These are phyloP conservation scores for Apiotrichum brassicae DNA, from an alignment of 1,284 basidiomycete genomes.

Conservation along the genomic window DNA sequence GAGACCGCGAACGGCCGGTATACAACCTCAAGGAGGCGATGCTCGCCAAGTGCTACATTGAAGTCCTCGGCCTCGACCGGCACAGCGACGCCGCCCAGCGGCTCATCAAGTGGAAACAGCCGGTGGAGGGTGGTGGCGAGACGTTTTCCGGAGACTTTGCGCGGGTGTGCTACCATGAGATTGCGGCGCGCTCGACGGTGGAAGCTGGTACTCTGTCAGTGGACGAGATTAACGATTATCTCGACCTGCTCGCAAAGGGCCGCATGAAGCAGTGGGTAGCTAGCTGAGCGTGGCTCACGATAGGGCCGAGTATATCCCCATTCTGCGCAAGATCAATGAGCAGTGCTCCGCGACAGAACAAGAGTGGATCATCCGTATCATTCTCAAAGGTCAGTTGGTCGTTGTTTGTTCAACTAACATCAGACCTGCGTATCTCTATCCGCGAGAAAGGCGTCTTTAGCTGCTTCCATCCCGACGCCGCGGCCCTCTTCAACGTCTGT, in stretches of 20 bases:
- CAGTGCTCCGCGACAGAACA: constrained; percentile 74
- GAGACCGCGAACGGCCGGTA: constrained; percentile 79
- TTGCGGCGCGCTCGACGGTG: constrained; percentile 75
- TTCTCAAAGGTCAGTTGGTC: constrained; percentile 63
- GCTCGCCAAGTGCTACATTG: constrained; percentile 81
- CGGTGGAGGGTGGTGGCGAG: constrained; percentile 43
- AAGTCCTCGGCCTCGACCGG: constrained; percentile 70
- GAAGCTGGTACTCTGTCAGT: constrained; percentile 67
- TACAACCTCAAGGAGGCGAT: constrained; percentile 90
- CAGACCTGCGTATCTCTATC: constrained; percentile 49
- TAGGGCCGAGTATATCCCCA: constrained; percentile 66
- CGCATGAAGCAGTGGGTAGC: constrained; percentile 28
- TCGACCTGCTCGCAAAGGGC: constrained; percentile 59
- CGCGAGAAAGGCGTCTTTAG: constrained; percentile 75
- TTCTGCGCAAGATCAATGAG: constrained; percentile 70
- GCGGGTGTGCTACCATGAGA: constrained; percentile 72
- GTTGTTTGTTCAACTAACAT: background rate
- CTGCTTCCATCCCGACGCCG: constrained; percentile 83
- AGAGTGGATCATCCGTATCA: constrained; percentile 84
- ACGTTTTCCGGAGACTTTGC: constrained; percentile 69
- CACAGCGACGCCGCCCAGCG: constrained; percentile 71
- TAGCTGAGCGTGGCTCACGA: constrained; percentile 34
- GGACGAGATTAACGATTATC: constrained; percentile 67
- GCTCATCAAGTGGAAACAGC: constrained; percentile 84
- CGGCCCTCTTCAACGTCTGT: constrained; percentile 85